Evolutionary conservation across 2,329 filamentous ascomycete genomes (phyloP).

Genomic region (Gaeumannomyces sp.): DNA sequence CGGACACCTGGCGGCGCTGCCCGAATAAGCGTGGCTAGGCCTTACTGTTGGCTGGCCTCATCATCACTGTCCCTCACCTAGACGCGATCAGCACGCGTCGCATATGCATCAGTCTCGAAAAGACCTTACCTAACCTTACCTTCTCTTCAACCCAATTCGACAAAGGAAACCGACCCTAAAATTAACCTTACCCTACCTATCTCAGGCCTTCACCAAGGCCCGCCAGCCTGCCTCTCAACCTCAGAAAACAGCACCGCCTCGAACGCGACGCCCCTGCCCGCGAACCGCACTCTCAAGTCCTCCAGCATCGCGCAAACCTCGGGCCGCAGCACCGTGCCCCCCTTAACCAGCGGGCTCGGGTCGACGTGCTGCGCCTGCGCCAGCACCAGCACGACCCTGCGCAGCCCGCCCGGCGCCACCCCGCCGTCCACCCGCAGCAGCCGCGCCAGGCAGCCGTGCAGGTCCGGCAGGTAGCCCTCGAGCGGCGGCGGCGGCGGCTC

Average conservation of each 20-base stretch:
- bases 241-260: background rate
- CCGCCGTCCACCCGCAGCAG: too few species aligned
- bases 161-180: too few species aligned
- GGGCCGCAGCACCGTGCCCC: background rate
- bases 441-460: too few species aligned
- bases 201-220: too few species aligned
- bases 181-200: too few species aligned
- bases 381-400: conserved; percentile 2
- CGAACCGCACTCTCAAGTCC: background rate
- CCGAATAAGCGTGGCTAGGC: background rate
- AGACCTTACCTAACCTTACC: too few species aligned
- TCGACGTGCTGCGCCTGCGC: background rate
- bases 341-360: background rate
- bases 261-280: background rate
- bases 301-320: background rate
- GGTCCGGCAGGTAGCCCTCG: too few species aligned
- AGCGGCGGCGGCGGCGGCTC: too few species aligned
- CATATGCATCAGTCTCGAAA: too few species aligned
- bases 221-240: background rate
- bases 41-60: background rate
- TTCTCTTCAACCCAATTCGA: too few species aligned
- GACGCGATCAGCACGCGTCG: too few species aligned
- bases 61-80: background rate
- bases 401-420: background rate
- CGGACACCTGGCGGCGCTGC: too few species aligned